These are phyloP conservation scores for Platismatia glauca DNA, from an alignment of 495 filamentous ascomycete genomes.

Conservation along the genomic window DNA sequence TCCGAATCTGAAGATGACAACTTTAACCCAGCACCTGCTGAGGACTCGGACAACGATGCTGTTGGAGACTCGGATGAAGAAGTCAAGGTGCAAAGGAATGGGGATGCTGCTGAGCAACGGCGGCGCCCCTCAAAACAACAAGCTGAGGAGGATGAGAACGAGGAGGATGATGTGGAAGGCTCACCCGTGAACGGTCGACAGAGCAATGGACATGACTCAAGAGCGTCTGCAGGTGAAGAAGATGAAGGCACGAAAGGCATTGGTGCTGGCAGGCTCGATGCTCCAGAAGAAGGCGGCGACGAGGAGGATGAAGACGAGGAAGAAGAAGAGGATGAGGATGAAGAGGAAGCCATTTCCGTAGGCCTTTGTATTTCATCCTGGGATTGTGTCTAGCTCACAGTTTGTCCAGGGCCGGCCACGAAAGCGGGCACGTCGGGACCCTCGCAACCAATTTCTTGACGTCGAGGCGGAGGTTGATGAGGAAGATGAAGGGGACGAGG, in stretches of 20 bases:
- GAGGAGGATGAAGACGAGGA: constrained; percentile 42
- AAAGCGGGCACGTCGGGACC: constrained; percentile 64
- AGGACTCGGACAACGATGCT: constrained; percentile 60
- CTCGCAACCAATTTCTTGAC: constrained; percentile 78
- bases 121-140: constrained; percentile 4
- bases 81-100: neutral
- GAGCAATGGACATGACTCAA: constrained; percentile 1
- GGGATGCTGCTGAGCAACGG: constrained; percentile 8
- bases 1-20: constrained; percentile 75
- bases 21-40: constrained; percentile 64
- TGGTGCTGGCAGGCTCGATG: constrained; percentile 39
- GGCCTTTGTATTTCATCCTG: constrained; percentile 14
- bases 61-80: constrained; percentile 24
- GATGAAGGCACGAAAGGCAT: constrained; percentile 44
- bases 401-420: constrained; percentile 55
- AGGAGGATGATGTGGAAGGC: constrained; percentile 40
- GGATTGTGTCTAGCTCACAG: constrained; percentile 8
- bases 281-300: constrained; percentile 39
- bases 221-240: constrained; percentile 32
- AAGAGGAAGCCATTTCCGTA: constrained; percentile 53
- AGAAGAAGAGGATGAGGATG: constrained; percentile 48
- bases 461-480: constrained; percentile 94
- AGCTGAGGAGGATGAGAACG: constrained; percentile 27
- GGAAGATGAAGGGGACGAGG: constrained; percentile 87
- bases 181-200: constrained; percentile 12